Evolutionary conservation across 495 filamentous ascomycete species (phyloP), one percentile per base, ranked within the genome.

Genomic region (Cercophora scortea): DNA sequence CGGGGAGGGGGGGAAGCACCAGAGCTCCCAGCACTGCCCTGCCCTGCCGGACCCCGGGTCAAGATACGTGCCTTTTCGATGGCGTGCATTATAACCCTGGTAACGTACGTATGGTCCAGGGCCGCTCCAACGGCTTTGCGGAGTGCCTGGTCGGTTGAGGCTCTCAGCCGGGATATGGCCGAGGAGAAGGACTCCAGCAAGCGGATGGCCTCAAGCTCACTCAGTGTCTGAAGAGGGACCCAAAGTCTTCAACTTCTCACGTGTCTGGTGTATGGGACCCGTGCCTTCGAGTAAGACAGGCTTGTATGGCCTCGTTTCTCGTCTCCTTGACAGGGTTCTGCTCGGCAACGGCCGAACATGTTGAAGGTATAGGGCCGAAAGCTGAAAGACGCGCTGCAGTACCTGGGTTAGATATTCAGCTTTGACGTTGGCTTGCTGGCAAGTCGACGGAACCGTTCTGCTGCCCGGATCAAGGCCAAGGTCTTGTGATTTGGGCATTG

Each of bases 271-370:
- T 56, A 53, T 42, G 36, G 42, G 25, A 50, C 56, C 46, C 49
- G 36, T 42, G 38, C 38, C 18, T 19, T 54, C 16, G 47, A 57
- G 61, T 63, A 38, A 53, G 45, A 64, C 59, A 58, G 55, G 36
- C 35, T 51, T 58, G 57, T 56, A 53, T 61, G 54, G 59, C 47
- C 59, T 57, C 59, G 61, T 60, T 56, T 61, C 53, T 55, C 51
- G 56, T 53, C 51, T 52, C 45, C 39, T 53, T 59, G 61, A 53
- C 60, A 56, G 48, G 57, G 42, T 45, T 62, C 47, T 62, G 54
- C 64, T 60, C 63, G 63, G 63, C 63, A 54, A 55, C 59, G 58
- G 61, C 63, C 63, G 63, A 64, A 57, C 55, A 56, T 45, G 61
- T 60, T 53, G 61, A 42, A 52, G 32, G 54, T 63, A 65, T 62